A percentile compares a stretch with the other conserved stretches of the same genome.
phyloP scores from a whole-genome alignment of 441 rosid species.

The Erodium trifolium region DNA sequence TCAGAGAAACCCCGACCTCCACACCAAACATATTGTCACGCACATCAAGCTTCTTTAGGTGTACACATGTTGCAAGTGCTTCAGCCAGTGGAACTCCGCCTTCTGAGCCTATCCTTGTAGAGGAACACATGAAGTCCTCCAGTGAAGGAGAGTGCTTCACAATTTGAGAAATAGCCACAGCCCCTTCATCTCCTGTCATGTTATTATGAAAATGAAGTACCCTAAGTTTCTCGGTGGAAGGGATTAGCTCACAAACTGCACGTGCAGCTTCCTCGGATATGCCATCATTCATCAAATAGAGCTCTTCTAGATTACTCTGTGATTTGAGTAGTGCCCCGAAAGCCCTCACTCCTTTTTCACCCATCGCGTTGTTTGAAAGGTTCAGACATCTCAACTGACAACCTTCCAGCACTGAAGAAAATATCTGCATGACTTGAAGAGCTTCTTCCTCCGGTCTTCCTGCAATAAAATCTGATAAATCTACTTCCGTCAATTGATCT shows the following conservation, averaged over 20 bases:
- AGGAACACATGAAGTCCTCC: conserved; percentile 75
- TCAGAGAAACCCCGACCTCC: conserved; percentile 67
- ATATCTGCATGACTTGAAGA: too few species aligned
- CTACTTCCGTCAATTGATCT: too few species aligned
- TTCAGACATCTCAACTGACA: conserved; percentile 43
- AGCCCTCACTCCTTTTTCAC: conserved; percentile 90
- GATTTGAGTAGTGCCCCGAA: conserved; percentile 64
- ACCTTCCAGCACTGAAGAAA: too few species aligned
- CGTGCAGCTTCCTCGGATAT: conserved; percentile 88
- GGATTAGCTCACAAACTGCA: conserved; percentile 72
- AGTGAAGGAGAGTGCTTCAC: conserved; percentile 51
- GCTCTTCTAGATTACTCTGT: conserved; percentile 62
- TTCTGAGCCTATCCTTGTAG: conserved; percentile 67
- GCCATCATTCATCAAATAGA: conserved; percentile 79
- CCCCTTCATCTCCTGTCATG: conserved; percentile 90
- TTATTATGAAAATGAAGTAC: conserved; percentile 81
- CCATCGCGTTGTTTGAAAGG: conserved; percentile 84
- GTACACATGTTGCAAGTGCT: conserved; percentile 54
- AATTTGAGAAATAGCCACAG: conserved; percentile 60
- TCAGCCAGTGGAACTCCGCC: conserved; percentile 80
- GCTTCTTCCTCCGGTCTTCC: too few species aligned
- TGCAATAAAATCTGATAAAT: too few species aligned
- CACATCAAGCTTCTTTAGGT: conserved; percentile 67
- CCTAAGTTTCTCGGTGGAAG: conserved; percentile 66
- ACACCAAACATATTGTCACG: conserved; percentile 85